Evolutionary conservation across 139 green algal genomes (phyloP).

Genomic region (Zygnema circumcarinatum): DNA sequence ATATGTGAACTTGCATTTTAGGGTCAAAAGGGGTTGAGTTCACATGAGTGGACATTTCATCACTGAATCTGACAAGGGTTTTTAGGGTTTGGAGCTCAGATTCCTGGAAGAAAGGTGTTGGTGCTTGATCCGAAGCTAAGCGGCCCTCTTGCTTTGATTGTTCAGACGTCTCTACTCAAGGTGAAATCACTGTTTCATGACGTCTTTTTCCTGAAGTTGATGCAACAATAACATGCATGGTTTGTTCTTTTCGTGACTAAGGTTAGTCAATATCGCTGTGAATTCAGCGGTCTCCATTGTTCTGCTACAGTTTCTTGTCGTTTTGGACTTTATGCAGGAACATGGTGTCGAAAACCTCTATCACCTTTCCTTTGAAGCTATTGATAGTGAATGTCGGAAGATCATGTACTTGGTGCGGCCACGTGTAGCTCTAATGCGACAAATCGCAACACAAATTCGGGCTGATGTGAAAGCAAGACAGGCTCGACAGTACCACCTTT

Average conservation of each 20-base stretch:
- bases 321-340: conserved; percentile 66
- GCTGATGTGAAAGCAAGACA: conserved; percentile 13
- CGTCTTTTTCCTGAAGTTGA: too few relatives aligned
- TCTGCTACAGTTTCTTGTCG: neutral
- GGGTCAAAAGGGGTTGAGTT: too few relatives aligned
- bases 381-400: conserved; percentile 35
- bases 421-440: conserved; percentile 16
- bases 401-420: conserved; percentile 54
- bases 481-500: conserved; percentile 66
- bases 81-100: conserved; percentile 34
- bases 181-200: neutral
- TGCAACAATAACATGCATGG: too few relatives aligned
- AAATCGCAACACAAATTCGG: conserved; percentile 42
- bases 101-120: conserved; percentile 74
- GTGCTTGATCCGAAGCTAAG: conserved; percentile 81
- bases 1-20: too few relatives aligned
- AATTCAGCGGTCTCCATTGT: too few relatives aligned
- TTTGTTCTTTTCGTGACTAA: too few relatives aligned
- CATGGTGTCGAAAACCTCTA: conserved; percentile 73
- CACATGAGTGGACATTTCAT: too few relatives aligned
- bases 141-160: conserved; percentile 79
- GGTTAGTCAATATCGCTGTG: too few relatives aligned
- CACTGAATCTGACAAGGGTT: too few relatives aligned
- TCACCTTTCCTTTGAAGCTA: conserved; percentile 41
- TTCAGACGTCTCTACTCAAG: conserved; percentile 76